These are phyloP conservation scores for Monosporascus sp. DNA, from an alignment of 2,329 filamentous ascomycete genomes.

Conservation along the genomic window DNA sequence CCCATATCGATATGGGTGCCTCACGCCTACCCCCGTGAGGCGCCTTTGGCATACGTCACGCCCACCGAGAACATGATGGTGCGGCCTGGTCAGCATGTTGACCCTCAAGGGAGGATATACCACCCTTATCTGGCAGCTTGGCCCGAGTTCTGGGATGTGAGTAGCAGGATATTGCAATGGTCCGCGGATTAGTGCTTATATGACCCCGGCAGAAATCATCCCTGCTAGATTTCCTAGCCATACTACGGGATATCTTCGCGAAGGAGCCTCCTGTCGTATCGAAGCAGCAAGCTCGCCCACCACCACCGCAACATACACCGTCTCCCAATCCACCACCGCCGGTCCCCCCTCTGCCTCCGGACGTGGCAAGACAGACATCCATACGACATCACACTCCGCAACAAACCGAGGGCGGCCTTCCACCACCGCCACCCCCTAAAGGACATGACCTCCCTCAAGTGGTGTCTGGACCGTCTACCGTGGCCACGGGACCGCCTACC, in stretches of 20 bases:
- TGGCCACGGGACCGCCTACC: slow-evolving; percentile 18
- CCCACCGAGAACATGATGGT: slow-evolving; percentile 86
- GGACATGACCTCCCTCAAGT: slow-evolving; percentile 24
- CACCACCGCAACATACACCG: slow-evolving; percentile 28
- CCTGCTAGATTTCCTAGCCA: slow-evolving; percentile 73
- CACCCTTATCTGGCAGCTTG: slow-evolving; percentile 93
- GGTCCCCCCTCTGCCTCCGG: slow-evolving; percentile 66
- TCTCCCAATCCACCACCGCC: slow-evolving; percentile 52
- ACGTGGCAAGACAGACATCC: slow-evolving; percentile 43
- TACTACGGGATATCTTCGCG: slow-evolving; percentile 81
- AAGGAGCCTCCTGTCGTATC: slow-evolving; percentile 91
- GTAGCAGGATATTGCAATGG: slow-evolving; percentile 29
- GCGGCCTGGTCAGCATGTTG: slow-evolving; percentile 89
- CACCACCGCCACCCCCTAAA: slow-evolving; percentile 53
- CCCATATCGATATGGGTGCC: slow-evolving; percentile 92
- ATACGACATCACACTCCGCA: slow-evolving; percentile 28
- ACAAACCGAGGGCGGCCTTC: slow-evolving; percentile 22
- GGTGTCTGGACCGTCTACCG: slow-evolving; percentile 28
- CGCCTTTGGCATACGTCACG: slow-evolving; percentile 82
- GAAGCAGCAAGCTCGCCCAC: slow-evolving; percentile 49
- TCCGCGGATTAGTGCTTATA: slow-evolving; percentile 10
- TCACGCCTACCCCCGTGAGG: slow-evolving; percentile 78
- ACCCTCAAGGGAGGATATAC: slow-evolving; percentile 87
- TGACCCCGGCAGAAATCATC: slow-evolving; percentile 65
- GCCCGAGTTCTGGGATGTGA: slow-evolving; percentile 83